A percentile compares a stretch with the other conserved stretches of the same genome.
phyloP scores from a whole-genome alignment of 257 asterid species.

The Petunia secreta region DNA sequence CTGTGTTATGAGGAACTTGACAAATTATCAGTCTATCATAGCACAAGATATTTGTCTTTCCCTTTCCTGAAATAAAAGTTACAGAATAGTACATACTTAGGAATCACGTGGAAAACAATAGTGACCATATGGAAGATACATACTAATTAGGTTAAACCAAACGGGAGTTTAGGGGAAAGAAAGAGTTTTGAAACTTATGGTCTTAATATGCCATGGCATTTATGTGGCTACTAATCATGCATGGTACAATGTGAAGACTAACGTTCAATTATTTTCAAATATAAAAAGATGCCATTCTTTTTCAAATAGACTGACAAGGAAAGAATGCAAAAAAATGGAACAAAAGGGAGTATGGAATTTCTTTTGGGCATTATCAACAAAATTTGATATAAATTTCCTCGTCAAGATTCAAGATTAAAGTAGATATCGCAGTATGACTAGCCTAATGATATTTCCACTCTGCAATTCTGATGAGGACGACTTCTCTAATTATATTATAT shows the following conservation, averaged over 20 bases:
- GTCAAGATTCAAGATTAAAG: slow-evolving; percentile 20
- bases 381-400: not conserved
- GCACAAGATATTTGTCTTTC: not conserved
- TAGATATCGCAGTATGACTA: not conserved
- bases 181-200: too few species aligned
- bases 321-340: too few species aligned
- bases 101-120: not conserved
- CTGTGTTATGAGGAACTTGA: not conserved
- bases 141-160: not conserved
- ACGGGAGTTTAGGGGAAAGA: not conserved
- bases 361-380: slow-evolving; percentile 13
- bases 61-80: not conserved
- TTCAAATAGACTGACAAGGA: too few species aligned
- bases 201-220: too few species aligned
- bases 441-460: slow-evolving; percentile 15
- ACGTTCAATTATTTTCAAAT: too few species aligned
- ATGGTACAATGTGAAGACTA: too few species aligned
- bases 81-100: not conserved
- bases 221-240: too few species aligned
- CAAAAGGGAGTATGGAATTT: not conserved
- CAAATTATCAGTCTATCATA: not conserved
- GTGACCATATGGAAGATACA: not conserved
- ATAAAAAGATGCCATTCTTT: too few species aligned
- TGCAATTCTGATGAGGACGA: not conserved
- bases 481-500: not conserved